Percentiles rank a stretch among this genome's conserved stretches.
These are phyloP conservation scores for Juglanconis oblonga DNA, from an alignment of 2,329 filamentous ascomycete genomes.

Conservation along the genomic window DNA sequence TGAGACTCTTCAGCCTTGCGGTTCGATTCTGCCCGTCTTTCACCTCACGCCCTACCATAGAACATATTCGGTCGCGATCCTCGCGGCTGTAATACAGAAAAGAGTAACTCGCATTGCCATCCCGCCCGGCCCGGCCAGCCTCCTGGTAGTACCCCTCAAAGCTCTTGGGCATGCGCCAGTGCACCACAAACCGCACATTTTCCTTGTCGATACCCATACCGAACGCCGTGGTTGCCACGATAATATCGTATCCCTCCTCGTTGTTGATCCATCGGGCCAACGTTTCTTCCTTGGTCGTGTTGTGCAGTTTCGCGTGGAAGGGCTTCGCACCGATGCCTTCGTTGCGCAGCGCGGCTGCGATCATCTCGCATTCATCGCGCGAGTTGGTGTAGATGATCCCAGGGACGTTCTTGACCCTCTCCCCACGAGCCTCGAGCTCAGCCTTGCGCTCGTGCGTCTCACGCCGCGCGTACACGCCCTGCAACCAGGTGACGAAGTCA, in stretches of 20 bases:
- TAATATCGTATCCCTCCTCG: slow-evolving; percentile 77
- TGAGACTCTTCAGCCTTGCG: slow-evolving; percentile 60
- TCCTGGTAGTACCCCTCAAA: slow-evolving; percentile 98
- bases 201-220: slow-evolving; percentile 98
- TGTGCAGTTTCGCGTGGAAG: slow-evolving; percentile 68
- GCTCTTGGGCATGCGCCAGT: slow-evolving; percentile 90
- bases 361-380: slow-evolving; percentile 69
- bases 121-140: slow-evolving; percentile 84
- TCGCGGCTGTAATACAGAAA: slow-evolving; percentile 89
- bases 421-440: slow-evolving; percentile 53
- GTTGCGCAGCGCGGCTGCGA: slow-evolving; percentile 62
- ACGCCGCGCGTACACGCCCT: slow-evolving; percentile 67
- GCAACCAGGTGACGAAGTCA: slow-evolving; percentile 76
- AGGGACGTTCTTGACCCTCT: slow-evolving; percentile 62
- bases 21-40: slow-evolving; percentile 41
- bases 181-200: slow-evolving; percentile 88
- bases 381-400: slow-evolving; percentile 81
- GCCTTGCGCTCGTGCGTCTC: slow-evolving; percentile 53
- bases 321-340: slow-evolving; percentile 72
- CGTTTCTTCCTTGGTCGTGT: slow-evolving; percentile 68
- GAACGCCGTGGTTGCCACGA: slow-evolving; percentile 93
- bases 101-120: slow-evolving; percentile 82
- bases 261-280: slow-evolving; percentile 71
- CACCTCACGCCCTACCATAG: slow-evolving; percentile 49
- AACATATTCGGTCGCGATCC: slow-evolving; percentile 72